phyloP scores from a whole-genome alignment of 1,139 yeast species.

The Yamadazyma trypodendri region DNA sequence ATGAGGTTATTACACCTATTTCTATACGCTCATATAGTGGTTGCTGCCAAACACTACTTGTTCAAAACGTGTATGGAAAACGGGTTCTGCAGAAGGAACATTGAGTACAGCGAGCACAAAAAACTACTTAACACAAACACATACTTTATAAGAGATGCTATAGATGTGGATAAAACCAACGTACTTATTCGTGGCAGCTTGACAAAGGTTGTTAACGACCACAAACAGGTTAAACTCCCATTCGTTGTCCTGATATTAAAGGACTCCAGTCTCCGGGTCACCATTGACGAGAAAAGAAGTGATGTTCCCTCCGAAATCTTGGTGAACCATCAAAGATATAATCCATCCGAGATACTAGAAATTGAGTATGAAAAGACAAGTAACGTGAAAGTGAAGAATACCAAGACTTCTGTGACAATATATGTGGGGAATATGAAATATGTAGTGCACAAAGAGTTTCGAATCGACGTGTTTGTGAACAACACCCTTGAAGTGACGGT shows the following conservation, averaged over 20 bases:
- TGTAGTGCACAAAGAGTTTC: constrained; percentile 33
- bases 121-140: constrained; percentile 14
- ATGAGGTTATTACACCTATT: constrained; percentile 1
- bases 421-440: constrained; percentile 1
- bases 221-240: constrained; percentile 39
- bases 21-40: neutral
- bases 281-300: constrained; percentile 60
- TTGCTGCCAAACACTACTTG: constrained; percentile 64
- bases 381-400: neutral
- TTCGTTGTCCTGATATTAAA: constrained; percentile 55
- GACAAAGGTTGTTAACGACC: constrained; percentile 35
- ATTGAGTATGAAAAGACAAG: neutral
- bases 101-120: constrained; percentile 55
- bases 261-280: constrained; percentile 56
- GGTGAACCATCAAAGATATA: constrained; percentile 40
- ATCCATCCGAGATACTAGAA: constrained; percentile 39
- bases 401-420: neutral
- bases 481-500: constrained; percentile 51
- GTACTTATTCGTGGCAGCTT: constrained; percentile 37
- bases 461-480: constrained; percentile 46
- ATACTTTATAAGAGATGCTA: constrained; percentile 50
- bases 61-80: constrained; percentile 80
- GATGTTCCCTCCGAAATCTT: constrained; percentile 20
- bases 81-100: constrained; percentile 83
- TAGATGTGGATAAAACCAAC: constrained; percentile 34